A percentile compares a stretch with the other conserved stretches of the same genome.
Conservation (phyloP, 2,329 filamentous ascomycete genomes). For the Sporothrix brunneoviolacea region DNA sequence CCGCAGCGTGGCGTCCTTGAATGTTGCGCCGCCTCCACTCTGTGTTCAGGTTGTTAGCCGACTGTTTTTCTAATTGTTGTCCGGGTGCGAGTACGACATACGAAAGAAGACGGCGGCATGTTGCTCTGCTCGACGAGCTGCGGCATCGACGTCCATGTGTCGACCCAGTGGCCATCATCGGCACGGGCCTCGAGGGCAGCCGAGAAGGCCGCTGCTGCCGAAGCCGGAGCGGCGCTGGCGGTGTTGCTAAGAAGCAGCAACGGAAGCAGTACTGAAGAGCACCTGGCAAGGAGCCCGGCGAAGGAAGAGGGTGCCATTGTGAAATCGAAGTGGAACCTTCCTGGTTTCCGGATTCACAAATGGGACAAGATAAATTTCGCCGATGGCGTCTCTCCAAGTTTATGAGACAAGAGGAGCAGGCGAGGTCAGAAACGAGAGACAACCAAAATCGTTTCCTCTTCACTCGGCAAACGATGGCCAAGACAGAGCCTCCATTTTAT, state of each 20-base stretch:
- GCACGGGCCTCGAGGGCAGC: slow-evolving; percentile 8
- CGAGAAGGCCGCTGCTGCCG: background rate
- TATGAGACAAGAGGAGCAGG: no score
- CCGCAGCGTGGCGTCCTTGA: slow-evolving; percentile 56
- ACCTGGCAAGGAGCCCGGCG: no score
- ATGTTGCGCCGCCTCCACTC: slow-evolving; percentile 39
- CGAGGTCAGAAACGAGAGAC: no score
- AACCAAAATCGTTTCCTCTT: no score
- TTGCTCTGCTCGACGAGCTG: slow-evolving; percentile 57
- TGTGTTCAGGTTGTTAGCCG: slow-evolving; percentile 16
- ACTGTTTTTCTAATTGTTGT: no score
- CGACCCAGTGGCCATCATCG: slow-evolving; percentile 50
- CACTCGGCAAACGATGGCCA: background rate
- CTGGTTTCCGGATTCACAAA: no score
- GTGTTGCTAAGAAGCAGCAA: background rate
- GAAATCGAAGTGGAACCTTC: no score
- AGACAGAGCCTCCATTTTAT: background rate
- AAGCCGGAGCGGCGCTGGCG: background rate
- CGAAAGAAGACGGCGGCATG: slow-evolving; percentile 54
- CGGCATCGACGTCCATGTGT: slow-evolving; percentile 60
- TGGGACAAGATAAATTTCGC: no score
- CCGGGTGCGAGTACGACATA: slow-evolving; percentile 30
- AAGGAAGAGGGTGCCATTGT: background rate
- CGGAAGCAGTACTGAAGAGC: slow-evolving; percentile 1
- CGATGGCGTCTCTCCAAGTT: no score